These are phyloP conservation scores for Begonia loranthoides DNA, from an alignment of 306 rosid genomes.

Conservation along the genomic window DNA sequence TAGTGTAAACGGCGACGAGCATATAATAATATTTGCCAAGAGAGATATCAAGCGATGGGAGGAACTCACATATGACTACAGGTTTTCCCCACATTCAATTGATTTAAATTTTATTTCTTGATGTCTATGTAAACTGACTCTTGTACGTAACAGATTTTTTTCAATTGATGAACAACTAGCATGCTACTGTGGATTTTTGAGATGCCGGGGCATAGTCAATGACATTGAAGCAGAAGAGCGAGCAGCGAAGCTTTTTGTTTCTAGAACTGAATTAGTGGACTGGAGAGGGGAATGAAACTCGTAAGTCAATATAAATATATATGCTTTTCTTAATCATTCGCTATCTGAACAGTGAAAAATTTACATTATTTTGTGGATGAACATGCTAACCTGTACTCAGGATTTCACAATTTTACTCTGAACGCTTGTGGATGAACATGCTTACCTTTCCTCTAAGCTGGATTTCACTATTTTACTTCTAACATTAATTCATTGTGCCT, in stretches of 20 bases:
- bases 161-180: slow-evolving; percentile 89
- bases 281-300: slow-evolving; percentile 77
- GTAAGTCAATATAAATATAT: slow-evolving; percentile 14
- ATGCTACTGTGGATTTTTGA: slow-evolving; percentile 87
- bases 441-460: too few relatives aligned
- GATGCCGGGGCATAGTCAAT: slow-evolving; percentile 91
- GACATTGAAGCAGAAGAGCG: slow-evolving; percentile 92
- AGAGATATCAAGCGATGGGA: slow-evolving; percentile 96
- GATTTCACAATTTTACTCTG: too few relatives aligned
- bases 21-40: slow-evolving; percentile 92
- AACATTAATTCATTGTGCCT: too few relatives aligned
- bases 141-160: slow-evolving; percentile 49
- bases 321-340: too few relatives aligned
- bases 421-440: too few relatives aligned
- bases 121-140: slow-evolving; percentile 25
- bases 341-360: too few relatives aligned
- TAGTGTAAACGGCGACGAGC: slow-evolving; percentile 79
- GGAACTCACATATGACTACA: slow-evolving; percentile 95
- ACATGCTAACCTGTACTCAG: too few relatives aligned
- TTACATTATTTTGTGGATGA: too few relatives aligned
- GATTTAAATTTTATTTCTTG: slow-evolving; percentile 8
- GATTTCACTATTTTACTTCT: too few relatives aligned
- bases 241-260: slow-evolving; percentile 50
- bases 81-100: slow-evolving; percentile 30
- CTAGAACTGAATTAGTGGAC: slow-evolving; percentile 61